Conservation (phyloP, 176 grass and related monocot species). For the Aegilops bicornis region DNA sequence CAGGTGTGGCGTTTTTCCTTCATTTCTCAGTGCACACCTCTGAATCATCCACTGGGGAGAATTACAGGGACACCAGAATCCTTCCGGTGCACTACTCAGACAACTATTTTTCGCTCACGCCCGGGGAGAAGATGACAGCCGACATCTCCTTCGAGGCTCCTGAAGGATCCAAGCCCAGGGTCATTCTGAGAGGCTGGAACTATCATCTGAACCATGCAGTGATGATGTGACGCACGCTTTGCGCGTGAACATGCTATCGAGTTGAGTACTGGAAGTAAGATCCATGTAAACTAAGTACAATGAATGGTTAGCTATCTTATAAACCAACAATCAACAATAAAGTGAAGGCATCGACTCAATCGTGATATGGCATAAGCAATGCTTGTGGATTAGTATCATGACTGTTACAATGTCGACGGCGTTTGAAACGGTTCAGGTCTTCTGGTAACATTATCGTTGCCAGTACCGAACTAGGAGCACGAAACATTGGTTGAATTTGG, state of each 20-base stretch:
- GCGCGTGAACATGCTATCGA: not conserved
- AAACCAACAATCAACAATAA: conserved; percentile 11
- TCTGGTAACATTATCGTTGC: not conserved
- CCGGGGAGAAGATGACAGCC: conserved; percentile 64
- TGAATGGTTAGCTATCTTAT: not conserved
- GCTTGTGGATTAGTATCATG: not conserved
- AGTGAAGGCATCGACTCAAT: conserved; percentile 3
- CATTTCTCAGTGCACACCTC: conserved; percentile 76
- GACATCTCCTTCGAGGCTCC: conserved; percentile 74
- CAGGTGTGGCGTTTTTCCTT: conserved; percentile 88
- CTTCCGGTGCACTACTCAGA: conserved; percentile 93
- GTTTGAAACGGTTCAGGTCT: not conserved
- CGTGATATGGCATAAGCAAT: not conserved
- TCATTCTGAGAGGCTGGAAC: conserved; percentile 85
- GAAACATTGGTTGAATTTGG: not conserved
- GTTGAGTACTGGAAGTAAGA: not conserved
- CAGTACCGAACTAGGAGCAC: not conserved
- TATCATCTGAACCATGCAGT: conserved; percentile 48
- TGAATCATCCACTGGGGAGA: conserved; percentile 26
- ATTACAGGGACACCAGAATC: conserved; percentile 76
- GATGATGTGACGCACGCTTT: conserved; percentile 31
- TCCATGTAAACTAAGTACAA: conserved; percentile 16
- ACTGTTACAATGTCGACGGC: not conserved
- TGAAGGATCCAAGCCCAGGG: conserved; percentile 44
- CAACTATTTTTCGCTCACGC: conserved; percentile 81